Conservation (phyloP, 2,329 filamentous ascomycete species). For the Pseudogymnoascus sp. region DNA sequence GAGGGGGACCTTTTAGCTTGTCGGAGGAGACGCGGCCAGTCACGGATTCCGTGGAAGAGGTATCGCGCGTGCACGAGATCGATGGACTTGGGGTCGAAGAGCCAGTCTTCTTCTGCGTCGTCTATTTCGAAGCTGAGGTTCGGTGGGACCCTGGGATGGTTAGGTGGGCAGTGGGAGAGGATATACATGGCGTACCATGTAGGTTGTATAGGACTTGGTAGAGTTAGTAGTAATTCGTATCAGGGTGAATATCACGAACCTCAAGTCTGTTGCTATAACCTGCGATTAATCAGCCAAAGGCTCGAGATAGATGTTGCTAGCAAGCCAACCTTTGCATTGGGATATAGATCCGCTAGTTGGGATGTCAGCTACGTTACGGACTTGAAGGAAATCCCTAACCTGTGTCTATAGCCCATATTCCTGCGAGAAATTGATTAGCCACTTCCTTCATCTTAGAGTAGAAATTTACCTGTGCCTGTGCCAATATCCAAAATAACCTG, state of each 20-base stretch:
- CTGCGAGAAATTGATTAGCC: not conserved
- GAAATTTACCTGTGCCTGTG: not conserved
- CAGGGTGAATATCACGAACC: not conserved
- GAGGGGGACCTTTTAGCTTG: not conserved
- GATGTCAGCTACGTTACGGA: not conserved
- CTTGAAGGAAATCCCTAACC: constrained; percentile 4
- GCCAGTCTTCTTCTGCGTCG: constrained; percentile 43
- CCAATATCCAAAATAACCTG: constrained; percentile 15
- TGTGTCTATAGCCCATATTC: constrained; percentile 17
- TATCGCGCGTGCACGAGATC: constrained; percentile 42
- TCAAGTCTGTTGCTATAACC: constrained; percentile 2
- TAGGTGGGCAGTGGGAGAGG: not conserved
- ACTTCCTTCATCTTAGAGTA: not conserved
- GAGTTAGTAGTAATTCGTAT: not conserved
- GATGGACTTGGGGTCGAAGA: constrained; percentile 35
- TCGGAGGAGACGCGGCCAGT: not conserved
- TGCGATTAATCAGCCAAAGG: not conserved
- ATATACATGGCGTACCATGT: not conserved
- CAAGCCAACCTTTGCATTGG: not conserved
- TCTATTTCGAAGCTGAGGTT: constrained; percentile 45
- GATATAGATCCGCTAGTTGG: not conserved
- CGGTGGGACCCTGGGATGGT: constrained; percentile 33
- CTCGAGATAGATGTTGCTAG: not conserved
- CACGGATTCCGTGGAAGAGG: constrained; percentile 1
- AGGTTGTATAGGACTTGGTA: not conserved